Percentiles rank a stretch among this genome's conserved stretches.
phyloP scores from a whole-genome alignment of 1,284 basidiomycete species.

The Sphagnurus paluster region DNA sequence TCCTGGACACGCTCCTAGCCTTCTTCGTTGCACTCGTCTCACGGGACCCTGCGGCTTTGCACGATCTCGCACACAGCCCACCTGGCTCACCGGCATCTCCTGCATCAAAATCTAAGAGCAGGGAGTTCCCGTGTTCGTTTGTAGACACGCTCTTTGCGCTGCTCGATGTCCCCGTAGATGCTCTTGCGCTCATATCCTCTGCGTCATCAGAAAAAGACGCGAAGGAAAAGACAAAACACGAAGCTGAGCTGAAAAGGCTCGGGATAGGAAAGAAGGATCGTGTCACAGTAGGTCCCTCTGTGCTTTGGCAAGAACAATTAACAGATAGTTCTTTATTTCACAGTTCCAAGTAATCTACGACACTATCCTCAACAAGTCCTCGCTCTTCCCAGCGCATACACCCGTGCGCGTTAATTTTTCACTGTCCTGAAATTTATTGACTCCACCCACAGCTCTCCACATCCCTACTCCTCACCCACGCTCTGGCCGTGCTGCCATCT shows the following conservation, averaged over 20 bases:
- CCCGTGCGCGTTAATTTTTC: slow-evolving; percentile 33
- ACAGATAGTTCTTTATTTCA: background rate
- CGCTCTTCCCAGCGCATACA: slow-evolving; percentile 37
- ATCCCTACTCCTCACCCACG: slow-evolving; percentile 51
- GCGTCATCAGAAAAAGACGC: background rate
- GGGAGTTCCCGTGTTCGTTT: slow-evolving; percentile 18
- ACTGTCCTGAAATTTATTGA: slow-evolving; percentile 4
- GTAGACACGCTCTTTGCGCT: slow-evolving; percentile 43
- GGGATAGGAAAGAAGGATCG: slow-evolving; percentile 52
- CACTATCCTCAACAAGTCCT: slow-evolving; percentile 47
- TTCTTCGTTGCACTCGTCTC: slow-evolving; percentile 62
- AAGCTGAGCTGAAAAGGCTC: slow-evolving; percentile 40
- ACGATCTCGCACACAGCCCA: slow-evolving; percentile 47
- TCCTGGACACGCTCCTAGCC: slow-evolving; percentile 58
- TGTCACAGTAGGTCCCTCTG: slow-evolving; percentile 34
- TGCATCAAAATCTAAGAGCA: slow-evolving; percentile 3
- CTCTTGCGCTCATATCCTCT: slow-evolving; percentile 37
- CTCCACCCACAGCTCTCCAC: slow-evolving; percentile 47
- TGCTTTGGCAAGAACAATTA: background rate
- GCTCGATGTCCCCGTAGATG: slow-evolving; percentile 41
- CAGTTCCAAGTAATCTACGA: slow-evolving; percentile 48
- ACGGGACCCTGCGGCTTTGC: slow-evolving; percentile 51
- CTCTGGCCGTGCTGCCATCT: slow-evolving; percentile 40
- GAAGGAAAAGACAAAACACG: slow-evolving; percentile 24
- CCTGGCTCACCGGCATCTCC: slow-evolving; percentile 7